Conservation (phyloP, 352 stramenopile genomes). For the Pythium periplocum region DNA sequence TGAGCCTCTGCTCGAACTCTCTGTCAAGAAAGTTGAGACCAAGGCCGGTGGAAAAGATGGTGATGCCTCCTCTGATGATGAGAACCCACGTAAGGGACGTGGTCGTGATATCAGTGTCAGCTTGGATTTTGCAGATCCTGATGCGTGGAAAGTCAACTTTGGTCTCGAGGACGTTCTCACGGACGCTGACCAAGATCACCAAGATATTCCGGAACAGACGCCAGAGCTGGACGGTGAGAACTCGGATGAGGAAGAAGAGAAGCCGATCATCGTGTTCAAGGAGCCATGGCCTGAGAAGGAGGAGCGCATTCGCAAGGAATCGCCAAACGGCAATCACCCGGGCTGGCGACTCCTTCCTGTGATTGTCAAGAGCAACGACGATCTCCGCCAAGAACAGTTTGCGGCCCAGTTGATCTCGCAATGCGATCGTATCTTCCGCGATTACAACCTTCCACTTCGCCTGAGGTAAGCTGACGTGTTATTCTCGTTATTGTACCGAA, state of each 20-base stretch:
- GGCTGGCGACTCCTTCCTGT: conserved; percentile 79
- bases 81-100: conserved; percentile 21
- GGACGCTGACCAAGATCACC: conserved; percentile 38
- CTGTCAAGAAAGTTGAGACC: no score
- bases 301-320: conserved; percentile 54
- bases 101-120: conserved; percentile 58
- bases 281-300: conserved; percentile 79
- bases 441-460: conserved; percentile 90
- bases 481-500: no score
- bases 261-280: conserved; percentile 77
- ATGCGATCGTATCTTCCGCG: conserved; percentile 93
- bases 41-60: neutral
- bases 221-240: conserved; percentile 13
- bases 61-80: conserved; percentile 24
- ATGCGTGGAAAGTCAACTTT: conserved; percentile 72
- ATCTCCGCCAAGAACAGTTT: conserved; percentile 97
- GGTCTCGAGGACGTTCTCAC: conserved; percentile 62
- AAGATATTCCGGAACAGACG: conserved; percentile 10
- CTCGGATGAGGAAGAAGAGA: conserved; percentile 37
- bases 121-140: conserved; percentile 65
- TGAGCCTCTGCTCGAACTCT: conserved; percentile 2
- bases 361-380: conserved; percentile 98
- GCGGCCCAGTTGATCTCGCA: conserved; percentile 96
- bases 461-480: conserved; percentile 44
- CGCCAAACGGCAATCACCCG: conserved; percentile 41